Base-by-base conservation (phyloP, 1,284 basidiomycete genomes). In the Vanrija pseudolonga region DNA sequence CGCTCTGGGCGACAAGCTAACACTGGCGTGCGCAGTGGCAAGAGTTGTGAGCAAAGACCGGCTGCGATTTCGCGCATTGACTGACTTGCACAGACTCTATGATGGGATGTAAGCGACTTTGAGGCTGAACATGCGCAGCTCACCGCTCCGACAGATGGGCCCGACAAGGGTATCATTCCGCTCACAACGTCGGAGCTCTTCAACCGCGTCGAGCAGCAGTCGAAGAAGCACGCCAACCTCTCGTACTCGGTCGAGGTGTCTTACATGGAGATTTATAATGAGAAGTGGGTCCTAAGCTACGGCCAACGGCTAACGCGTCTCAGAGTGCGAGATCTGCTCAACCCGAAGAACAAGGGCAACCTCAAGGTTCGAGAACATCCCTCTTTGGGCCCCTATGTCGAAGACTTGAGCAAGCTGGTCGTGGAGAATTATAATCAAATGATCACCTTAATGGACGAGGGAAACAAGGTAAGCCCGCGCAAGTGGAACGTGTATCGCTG, bases 381-480 rank as follows among this genome's bases (percentile, higher is more conserved):
- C 8, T 92, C 79, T 67, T 76, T 92, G 39, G 91, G 91, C 14
- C 95, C 96, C 8, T 98, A 98, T 71, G 95, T 98, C 51, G 96
- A 98, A 76, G 93, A 96, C 78, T 81, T 98, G 47, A 94, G 90
- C 69, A 92, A 92, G 76, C 84, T 98, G 45, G 87, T 89, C 24
- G 96, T 98, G 42, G 86, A 84, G 69, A 89, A 83, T 71, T 97
- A 94, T 73, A 82, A 87, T 22, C 94, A 96, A 73, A 95, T 98
- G 85, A 96, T 97, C 86, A 91, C 87, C 8, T 85, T 98, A 69
- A 98, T 98, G 94, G 95, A 98, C 78, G 95, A 98, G 75, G 95
- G 95, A 42, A 98, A 98, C 77, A 98, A 98, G 80, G 79, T 76
- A 41, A n/a, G n/a, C 56, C 73, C 46, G 14, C 15, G n/a, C 28